Percentiles rank a stretch among this genome's conserved stretches.
These are phyloP conservation scores for Botrytis fabae DNA, from an alignment of 2,329 filamentous ascomycete genomes.

Conservation along the genomic window DNA sequence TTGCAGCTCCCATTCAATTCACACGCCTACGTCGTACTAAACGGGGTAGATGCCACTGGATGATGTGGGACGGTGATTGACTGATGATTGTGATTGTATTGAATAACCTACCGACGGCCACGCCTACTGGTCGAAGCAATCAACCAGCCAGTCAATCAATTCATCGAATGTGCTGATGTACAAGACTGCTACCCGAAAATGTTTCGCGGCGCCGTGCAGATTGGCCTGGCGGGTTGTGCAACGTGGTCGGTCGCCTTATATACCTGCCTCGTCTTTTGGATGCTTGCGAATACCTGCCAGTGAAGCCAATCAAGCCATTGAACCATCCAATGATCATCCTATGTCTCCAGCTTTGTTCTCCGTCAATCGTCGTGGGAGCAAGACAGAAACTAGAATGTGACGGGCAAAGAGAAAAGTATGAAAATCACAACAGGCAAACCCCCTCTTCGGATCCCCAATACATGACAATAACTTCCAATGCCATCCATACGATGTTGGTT, in stretches of 20 bases:
- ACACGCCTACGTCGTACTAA: background rate
- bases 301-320: background rate
- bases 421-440: background rate
- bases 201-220: slow-evolving; percentile 30
- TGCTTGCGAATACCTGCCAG: background rate
- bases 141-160: background rate
- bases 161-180: background rate
- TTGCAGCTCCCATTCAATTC: slow-evolving; percentile 9
- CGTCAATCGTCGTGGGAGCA: background rate
- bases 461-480: background rate
- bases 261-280: slow-evolving; percentile 32
- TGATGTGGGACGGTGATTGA: slow-evolving; percentile 8
- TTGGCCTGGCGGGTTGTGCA: slow-evolving; percentile 29
- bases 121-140: background rate
- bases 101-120: background rate
- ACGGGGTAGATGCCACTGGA: background rate
- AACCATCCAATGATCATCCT: background rate
- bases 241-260: slow-evolving; percentile 40
- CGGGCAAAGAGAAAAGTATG: background rate
- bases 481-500: background rate
- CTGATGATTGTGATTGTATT: background rate
- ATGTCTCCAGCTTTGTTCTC: background rate
- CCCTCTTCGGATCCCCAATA: background rate
- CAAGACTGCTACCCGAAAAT: slow-evolving; percentile 21
- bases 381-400: background rate